These are phyloP conservation scores for Ophiostoma ulmi DNA, from an alignment of 2,329 filamentous ascomycete species.

Conservation along the genomic window DNA sequence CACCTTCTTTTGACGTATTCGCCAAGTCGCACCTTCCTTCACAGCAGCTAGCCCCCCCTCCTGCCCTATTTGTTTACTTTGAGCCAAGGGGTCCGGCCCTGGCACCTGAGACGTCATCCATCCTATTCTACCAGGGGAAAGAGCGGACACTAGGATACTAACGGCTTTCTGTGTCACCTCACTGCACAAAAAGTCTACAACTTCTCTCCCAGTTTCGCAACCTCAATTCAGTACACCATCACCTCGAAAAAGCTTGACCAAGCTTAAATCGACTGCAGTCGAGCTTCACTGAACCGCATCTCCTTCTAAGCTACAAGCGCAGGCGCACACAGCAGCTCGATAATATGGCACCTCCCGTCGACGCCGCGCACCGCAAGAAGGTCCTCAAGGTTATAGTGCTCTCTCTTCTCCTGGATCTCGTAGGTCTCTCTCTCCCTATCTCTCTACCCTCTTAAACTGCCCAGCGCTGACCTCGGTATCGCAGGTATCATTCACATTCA, in stretches of 20 bases:
- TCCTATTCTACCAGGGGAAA: slow-evolving; percentile 8
- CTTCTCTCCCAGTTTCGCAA: neutral
- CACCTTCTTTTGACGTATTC: neutral
- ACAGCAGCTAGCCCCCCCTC: neutral
- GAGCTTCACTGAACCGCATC: neutral
- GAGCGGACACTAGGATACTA: neutral
- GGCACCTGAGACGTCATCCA: slow-evolving; percentile 14
- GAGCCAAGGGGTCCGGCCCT: slow-evolving; percentile 3
- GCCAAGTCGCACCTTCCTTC: slow-evolving; percentile 12
- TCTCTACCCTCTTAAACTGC: neutral
- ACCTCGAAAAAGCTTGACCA: neutral
- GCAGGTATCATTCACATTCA: slow-evolving; percentile 97
- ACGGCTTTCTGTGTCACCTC: slow-evolving; percentile 10
- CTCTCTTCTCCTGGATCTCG: slow-evolving; percentile 83
- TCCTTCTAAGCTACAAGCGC: neutral
- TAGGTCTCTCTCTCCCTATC: slow-evolving; percentile 41
- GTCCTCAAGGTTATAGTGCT: slow-evolving; percentile 84
- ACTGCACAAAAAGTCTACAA: neutral
- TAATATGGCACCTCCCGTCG: slow-evolving; percentile 42
- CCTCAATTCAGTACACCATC: neutral
- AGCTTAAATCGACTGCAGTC: neutral
- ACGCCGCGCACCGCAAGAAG: slow-evolving; percentile 61
- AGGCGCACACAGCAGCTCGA: neutral
- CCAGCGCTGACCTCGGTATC: neutral
- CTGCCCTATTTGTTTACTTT: slow-evolving; percentile 14